Percentiles rank a stretch among this genome's conserved stretches.
Evolutionary conservation across 2,329 filamentous ascomycete species (phyloP).

Genomic region (Aspergillus neoniger): DNA sequence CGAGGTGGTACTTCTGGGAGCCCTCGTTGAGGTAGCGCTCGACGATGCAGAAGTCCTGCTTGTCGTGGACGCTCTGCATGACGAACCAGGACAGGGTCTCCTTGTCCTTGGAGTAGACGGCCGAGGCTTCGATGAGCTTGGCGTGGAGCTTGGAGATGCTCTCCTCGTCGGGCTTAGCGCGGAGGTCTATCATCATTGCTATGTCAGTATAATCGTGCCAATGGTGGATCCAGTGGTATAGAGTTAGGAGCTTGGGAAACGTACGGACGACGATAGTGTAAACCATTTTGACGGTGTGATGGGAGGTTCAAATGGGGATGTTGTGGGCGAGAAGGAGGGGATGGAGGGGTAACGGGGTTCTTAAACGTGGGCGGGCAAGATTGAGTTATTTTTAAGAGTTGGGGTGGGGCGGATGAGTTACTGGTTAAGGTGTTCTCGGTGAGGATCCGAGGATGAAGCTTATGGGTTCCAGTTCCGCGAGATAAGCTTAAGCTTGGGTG

Average conservation of each 20-base stretch:
- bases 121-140: conserved; percentile 74
- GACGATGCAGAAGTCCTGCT: conserved; percentile 71
- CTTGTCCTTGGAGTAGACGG: conserved; percentile 70
- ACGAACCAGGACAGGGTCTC: conserved; percentile 74
- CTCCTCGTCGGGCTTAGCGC: conserved; percentile 19
- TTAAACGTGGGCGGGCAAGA: neutral
- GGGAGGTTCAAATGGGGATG: neutral
- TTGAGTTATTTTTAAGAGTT: neutral
- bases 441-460: neutral
- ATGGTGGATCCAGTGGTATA: no score
- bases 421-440: neutral
- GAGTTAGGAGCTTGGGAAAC: neutral
- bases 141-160: conserved; percentile 60
- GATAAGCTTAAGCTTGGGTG: neutral
- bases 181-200: conserved; percentile 7
- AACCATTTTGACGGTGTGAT: conserved; percentile 12
- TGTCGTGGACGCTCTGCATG: conserved; percentile 72
- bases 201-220: neutral
- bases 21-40: conserved; percentile 69
- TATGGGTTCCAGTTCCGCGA: neutral
- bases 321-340: neutral
- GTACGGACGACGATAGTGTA: conserved; percentile 19
- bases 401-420: neutral
- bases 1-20: conserved; percentile 62
- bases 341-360: conserved; percentile 3